Evolutionary conservation across 176 grass and related monocot genomes (phyloP), one percentile per base, ranked within the genome.

Genomic region (Oryza glaberrima): DNA sequence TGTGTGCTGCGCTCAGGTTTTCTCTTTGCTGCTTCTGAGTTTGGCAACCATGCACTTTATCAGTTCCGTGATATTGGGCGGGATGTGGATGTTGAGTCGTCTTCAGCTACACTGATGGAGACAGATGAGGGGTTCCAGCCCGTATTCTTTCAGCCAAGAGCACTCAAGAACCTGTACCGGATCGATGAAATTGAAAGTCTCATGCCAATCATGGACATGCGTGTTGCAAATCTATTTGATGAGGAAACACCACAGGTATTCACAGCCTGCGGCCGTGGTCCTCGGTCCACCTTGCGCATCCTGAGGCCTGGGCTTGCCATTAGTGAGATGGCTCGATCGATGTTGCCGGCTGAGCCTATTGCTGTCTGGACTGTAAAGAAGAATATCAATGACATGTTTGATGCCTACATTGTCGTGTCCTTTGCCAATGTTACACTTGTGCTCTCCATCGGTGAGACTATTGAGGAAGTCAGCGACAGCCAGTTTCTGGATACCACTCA

Each of bases 311-410:
- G 96, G n/a, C 87, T 96, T 79, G 96, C 93, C 25, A 94, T 99
- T 76, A 99, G 92, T 4, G 93, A 99, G 82, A 96, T 99, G 96
- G 96, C 96, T 13, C 88, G 92, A 63, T 99, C 96, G 41, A 94
- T 90, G 90, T 84, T 99, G 36, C 96, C 96, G 12, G 93, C 93
- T 48, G 90, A 88, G 16, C 91, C 96, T 35, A 92, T 88, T 94
- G 96, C 96, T n/a, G 96, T 96, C 28, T 99, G 93, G 96, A 99
- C 96, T 49, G 96, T 99, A 32, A 99, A 99, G 91, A 99, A 99
- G 84, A 99, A 94, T 79, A 87, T 99, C 47, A 94, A 84, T 26
- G 93, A 96, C 77, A 92, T 92, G 89, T 99, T 94, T 88, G 93
- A 99, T 86, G 96, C 96, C 12, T 99, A 99, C 51, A 99, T 99